These are phyloP conservation scores for Botrytis sinoallii DNA, from an alignment of 2,329 filamentous ascomycete genomes.

Conservation along the genomic window DNA sequence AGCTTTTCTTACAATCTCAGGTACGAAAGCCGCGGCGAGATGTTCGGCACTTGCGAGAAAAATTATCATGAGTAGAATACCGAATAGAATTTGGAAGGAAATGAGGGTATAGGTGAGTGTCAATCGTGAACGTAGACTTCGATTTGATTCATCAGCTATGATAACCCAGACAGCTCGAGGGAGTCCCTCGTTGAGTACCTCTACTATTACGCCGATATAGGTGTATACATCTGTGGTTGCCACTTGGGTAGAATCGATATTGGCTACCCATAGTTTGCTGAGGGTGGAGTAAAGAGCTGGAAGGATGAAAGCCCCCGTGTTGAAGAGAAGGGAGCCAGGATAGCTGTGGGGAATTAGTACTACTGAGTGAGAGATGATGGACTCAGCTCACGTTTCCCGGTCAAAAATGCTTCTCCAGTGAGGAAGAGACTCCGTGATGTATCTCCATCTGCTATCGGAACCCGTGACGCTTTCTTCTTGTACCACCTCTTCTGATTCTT, in stretches of 20 bases:
- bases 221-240: slow-evolving; percentile 65
- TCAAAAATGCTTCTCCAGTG: neutral
- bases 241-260: slow-evolving; percentile 60
- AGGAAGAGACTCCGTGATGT: too few species aligned
- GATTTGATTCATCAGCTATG: slow-evolving; percentile 61
- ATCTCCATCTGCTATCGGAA: neutral
- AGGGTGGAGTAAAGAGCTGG: slow-evolving; percentile 66
- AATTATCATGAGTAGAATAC: slow-evolving; percentile 56
- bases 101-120: slow-evolving; percentile 61
- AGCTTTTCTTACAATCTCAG: slow-evolving; percentile 51
- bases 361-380: neutral
- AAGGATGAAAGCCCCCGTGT: slow-evolving; percentile 59
- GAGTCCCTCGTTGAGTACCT: slow-evolving; percentile 71
- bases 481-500: neutral
- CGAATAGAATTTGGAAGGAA: slow-evolving; percentile 56
- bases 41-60: slow-evolving; percentile 53
- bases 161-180: slow-evolving; percentile 65
- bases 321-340: slow-evolving; percentile 58
- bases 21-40: slow-evolving; percentile 62
- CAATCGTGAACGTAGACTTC: slow-evolving; percentile 50
- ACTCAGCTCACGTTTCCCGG: neutral
- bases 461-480: neutral
- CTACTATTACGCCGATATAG: slow-evolving; percentile 63
- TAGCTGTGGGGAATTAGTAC: slow-evolving; percentile 43
- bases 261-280: slow-evolving; percentile 68